A percentile compares a stretch with the other conserved stretches of the same genome.
Conservation (phyloP, 306 rosid species). For the Aeschynomene evenia region DNA sequence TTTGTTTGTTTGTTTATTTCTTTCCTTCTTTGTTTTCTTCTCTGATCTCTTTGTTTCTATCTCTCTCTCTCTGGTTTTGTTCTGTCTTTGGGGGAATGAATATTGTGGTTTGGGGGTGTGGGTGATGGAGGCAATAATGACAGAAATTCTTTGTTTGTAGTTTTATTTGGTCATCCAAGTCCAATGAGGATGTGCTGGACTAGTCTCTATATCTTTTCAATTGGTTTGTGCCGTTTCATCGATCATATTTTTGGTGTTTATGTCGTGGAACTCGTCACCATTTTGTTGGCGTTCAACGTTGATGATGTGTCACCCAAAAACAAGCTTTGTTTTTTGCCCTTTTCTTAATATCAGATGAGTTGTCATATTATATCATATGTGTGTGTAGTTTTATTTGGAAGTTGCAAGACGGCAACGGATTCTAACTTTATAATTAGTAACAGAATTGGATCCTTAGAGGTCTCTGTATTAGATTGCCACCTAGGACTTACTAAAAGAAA, state of each 20-base stretch:
- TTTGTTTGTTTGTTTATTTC: not conserved
- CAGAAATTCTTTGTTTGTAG: not conserved
- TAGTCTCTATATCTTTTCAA: not conserved
- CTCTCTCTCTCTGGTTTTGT: not conserved
- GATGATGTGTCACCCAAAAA: not conserved
- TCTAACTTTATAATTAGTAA: not conserved
- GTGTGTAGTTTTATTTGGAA: not conserved
- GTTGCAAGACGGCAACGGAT: no score
- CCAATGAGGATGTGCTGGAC: not conserved
- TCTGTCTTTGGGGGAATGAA: not conserved
- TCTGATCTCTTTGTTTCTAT: not conserved
- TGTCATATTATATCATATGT: not conserved
- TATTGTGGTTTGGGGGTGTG: slow-evolving; percentile 2
- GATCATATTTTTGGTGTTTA: slow-evolving; percentile 2
- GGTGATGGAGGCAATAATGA: not conserved
- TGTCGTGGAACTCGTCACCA: slow-evolving; percentile 11
- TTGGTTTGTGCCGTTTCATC: not conserved
- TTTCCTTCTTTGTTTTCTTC: not conserved
- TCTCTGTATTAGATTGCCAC: no score
- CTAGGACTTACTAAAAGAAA: no score
- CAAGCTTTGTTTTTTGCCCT: not conserved
- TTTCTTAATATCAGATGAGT: not conserved
- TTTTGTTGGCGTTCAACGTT: not conserved
- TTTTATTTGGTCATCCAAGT: not conserved
- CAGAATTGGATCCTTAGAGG: no score